These are phyloP conservation scores for Colletotrichum lini DNA, from an alignment of 2,329 filamentous ascomycete species.

Conservation along the genomic window DNA sequence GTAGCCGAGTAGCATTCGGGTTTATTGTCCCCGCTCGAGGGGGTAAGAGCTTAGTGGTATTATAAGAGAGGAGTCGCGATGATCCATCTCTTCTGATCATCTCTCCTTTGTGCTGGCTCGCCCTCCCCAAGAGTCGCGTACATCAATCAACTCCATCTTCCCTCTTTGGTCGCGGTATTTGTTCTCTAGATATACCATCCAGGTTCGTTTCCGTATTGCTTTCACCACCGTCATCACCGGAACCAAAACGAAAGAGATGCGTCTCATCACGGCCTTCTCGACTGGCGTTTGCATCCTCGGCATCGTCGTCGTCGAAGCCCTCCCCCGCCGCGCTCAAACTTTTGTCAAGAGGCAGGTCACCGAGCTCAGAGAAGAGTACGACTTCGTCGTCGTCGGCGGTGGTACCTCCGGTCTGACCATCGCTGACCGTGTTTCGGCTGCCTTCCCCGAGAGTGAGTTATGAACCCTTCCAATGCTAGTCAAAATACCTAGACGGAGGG, in stretches of 20 bases:
- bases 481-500: neutral
- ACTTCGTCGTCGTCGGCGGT: constrained; percentile 51
- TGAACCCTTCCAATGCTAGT: neutral
- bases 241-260: neutral
- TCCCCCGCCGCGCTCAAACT: constrained; percentile 38
- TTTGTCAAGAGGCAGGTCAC: constrained; percentile 46
- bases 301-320: constrained; percentile 40
- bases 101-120: neutral
- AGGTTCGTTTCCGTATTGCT: neutral
- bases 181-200: neutral
- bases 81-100: neutral
- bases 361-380: constrained; percentile 48
- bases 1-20: neutral
- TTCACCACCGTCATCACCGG: too few species aligned
- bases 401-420: constrained; percentile 53
- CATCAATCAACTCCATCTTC: neutral
- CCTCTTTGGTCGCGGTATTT: too few species aligned
- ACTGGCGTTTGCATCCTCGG: neutral
- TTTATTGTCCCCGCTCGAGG: too few species aligned
- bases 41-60: neutral
- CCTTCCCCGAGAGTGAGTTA: constrained; percentile 47
- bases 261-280: neutral
- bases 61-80: neutral
- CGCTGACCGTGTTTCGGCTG: constrained; percentile 51
- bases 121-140: neutral